Evolutionary conservation across 805 yeast species (phyloP), one percentile per base, ranked within the genome.

Genomic region (Cyberlindnera maclurae): DNA sequence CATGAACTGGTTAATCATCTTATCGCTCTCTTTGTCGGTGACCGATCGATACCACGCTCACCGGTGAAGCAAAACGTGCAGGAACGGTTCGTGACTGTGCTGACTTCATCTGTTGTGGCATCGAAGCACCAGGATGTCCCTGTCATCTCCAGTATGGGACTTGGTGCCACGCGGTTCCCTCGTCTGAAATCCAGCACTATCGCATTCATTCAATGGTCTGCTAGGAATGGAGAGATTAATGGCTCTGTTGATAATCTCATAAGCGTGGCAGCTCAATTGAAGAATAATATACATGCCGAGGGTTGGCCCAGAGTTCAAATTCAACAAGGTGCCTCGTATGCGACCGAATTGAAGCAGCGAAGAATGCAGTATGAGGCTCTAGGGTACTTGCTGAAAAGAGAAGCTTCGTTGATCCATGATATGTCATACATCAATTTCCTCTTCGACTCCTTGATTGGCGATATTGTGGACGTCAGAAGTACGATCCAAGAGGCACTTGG

Each of bases 341-440:
- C 66, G 3, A 34, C 34, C 5, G 52, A 48, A 12, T 43, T 73
- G 3, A 48, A 59, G 5, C 79, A 75, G 47, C 68, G 93, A 48
- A 70, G 72, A 50, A 59, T 69, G 29, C 86, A 83, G 48, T 89
- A 86, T 52, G 95, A 85, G 55, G 79, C 94, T 0, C 58, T 89
- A 17, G 93, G 95, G 2, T 70, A 76, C 15, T 65, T 89, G 7
- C 54, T 82, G 36, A 66, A 70, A 40, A 66, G 70, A 26, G 64
- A 71, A 29, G 65, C 73, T 1, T 48, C 54, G 1, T 54, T 78
- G 26, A 41, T 62, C 3, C 49, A 61, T 12, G 78, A 77, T 49
- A 58, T 79, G 28, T 55, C 70, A 0, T 75, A 71, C 44, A 55
- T 86, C 29, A 73, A 72, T 36, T 88, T 87, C 51, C 59, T 89